phyloP scores from a whole-genome alignment of 2,329 filamentous ascomycete species.

The Phaeosphaeriaceae sp. region DNA sequence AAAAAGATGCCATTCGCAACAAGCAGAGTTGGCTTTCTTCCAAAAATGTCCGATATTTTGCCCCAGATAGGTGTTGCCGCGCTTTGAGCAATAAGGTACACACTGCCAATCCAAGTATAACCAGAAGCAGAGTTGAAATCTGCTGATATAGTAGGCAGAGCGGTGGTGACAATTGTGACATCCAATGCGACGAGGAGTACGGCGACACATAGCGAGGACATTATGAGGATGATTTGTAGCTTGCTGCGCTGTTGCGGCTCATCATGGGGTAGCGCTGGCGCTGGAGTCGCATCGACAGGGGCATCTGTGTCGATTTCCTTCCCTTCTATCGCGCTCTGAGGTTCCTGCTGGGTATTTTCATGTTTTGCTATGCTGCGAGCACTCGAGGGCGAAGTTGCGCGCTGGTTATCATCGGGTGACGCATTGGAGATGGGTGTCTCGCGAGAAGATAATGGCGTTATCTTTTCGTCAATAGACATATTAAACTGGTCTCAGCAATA shows the following conservation, averaged over 20 bases:
- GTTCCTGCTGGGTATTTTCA: conserved; percentile 9
- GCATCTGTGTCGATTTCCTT: conserved; percentile 8
- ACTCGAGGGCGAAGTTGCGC: conserved; percentile 22
- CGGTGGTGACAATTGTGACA: conserved; percentile 68
- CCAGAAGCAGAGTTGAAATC: conserved; percentile 58
- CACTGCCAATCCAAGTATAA: conserved; percentile 62
- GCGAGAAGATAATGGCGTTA: not conserved
- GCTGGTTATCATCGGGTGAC: conserved; percentile 18
- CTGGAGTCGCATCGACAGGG: conserved; percentile 15
- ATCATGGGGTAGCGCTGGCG: conserved; percentile 25
- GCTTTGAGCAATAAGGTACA: conserved; percentile 58
- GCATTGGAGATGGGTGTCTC: conserved; percentile 4
- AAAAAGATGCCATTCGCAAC: conserved; percentile 67
- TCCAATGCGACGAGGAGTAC: conserved; percentile 67
- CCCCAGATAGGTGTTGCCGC: conserved; percentile 65
- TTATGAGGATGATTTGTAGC: conserved; percentile 56
- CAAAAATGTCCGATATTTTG: conserved; percentile 71
- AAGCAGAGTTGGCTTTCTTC: conserved; percentile 67
- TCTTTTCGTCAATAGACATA: conserved; percentile 14
- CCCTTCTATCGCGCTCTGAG: conserved; percentile 4
- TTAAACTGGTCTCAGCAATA: not conserved
- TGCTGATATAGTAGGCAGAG: conserved; percentile 64
- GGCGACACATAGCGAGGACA: conserved; percentile 59
- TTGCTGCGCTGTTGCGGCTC: conserved; percentile 43
- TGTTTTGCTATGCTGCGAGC: conserved; percentile 16